These are phyloP conservation scores for Cytidiella melzeri DNA, from an alignment of 768 basidiomycete genomes.

Conservation along the genomic window DNA sequence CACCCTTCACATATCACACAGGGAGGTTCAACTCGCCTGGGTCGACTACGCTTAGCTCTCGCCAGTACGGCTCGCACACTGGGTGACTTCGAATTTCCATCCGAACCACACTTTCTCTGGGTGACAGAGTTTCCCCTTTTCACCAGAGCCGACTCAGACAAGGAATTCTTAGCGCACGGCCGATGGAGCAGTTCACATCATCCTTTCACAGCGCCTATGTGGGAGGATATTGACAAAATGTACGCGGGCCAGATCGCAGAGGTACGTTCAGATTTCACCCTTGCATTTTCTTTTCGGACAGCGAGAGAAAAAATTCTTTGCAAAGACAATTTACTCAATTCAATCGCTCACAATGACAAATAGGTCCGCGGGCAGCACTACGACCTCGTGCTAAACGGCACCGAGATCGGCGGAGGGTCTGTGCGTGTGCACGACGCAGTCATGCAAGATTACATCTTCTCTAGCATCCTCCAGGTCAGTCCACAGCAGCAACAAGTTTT, in stretches of 20 bases:
- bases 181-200: constrained; percentile 93
- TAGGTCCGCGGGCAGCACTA: constrained; percentile 95
- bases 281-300: too few species aligned
- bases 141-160: constrained; percentile 80
- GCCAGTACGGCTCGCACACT: constrained; percentile 58
- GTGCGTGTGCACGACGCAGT: constrained; percentile 85
- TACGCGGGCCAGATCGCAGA: constrained; percentile 60
- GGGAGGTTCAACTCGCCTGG: constrained; percentile 85
- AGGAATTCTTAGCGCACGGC: constrained; percentile 77
- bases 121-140: constrained; percentile 95
- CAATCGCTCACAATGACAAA: background rate
- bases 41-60: constrained; percentile 60
- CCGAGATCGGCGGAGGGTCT: constrained; percentile 91
- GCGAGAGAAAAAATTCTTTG: too few species aligned
- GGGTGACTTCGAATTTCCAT: constrained; percentile 49
- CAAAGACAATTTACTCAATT: too few species aligned
- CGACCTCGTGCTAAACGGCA: constrained; percentile 90
- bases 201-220: constrained; percentile 95
- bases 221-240: constrained; percentile 76
- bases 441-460: constrained; percentile 83
- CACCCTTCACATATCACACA: constrained; percentile 28
- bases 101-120: constrained; percentile 83
- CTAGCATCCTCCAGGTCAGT: constrained; percentile 68
- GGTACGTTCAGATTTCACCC: constrained; percentile 25
- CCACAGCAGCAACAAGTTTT: constrained; percentile 4